Base-by-base conservation (phyloP, 768 basidiomycete species). In the Termitomyces sp. region DNA sequence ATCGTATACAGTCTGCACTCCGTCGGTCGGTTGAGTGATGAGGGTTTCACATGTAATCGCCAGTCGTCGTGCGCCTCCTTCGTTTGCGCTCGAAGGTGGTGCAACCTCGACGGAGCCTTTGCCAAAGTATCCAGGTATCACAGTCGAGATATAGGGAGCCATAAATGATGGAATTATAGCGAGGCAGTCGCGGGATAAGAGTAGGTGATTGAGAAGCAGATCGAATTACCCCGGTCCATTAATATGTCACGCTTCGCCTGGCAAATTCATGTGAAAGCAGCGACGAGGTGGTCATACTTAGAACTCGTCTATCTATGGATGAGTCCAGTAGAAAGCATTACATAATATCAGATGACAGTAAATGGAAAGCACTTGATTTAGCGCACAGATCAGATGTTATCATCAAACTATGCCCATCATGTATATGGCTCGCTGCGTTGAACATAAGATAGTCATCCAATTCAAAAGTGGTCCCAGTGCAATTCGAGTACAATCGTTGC, bases 1-100 rank as follows among this genome's bases (percentile, higher is more conserved):
- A 73, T 98, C 95, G 61, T 83, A 82, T 0, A 94, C 80, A 32
- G 92, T 92, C 59, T 88, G 79, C 56, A 98, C 79, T 44, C 90
- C 92, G 52, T 86, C 86, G 56, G 82, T 73, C 3, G 89, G 90
- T 62, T 76, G 82, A 0, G 77, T 81, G n/a, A 89, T 75, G 23
- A 92, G 80, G 9, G 56, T 68, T 63, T 89, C 86, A 32, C 81
- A 73, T 1, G 77, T 70, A 34, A 84, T 78, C 1, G 82, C 77
- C 11, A 81, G 69, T 21, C 90, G 80, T 32, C 89, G 86, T 9
- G 78, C 73, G 44, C 75, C 76, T 5, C 83, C 80, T 59, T 87
- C 83, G 53, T 82, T 82, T 3, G 19, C 4, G 4, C 62, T 59
- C 0, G 64, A 61, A 31, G 78, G 66, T 0, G 80, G 71, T 2